A percentile compares a stretch with the other conserved stretches of the same genome.
Conservation (phyloP, 306 rosid genomes). For the Psophocarpus tetragonolobus region DNA sequence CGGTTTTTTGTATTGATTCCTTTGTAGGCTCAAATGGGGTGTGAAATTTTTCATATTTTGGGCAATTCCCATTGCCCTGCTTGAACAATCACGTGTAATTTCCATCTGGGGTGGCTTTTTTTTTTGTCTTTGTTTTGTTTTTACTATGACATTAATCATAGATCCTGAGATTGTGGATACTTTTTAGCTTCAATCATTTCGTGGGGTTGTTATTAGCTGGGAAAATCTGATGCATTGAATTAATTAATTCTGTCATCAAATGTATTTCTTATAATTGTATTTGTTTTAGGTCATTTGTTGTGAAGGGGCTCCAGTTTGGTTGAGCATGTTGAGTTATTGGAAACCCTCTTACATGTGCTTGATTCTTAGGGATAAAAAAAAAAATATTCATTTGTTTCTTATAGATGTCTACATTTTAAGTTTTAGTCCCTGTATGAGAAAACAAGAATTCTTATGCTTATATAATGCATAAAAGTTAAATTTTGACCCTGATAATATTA, state of each 20-base stretch:
- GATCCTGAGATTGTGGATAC: conserved; percentile 18
- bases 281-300: neutral
- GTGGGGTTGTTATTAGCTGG: neutral
- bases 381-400: neutral
- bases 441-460: neutral
- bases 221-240: conserved; percentile 22
- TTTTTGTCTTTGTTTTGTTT: neutral
- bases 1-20: conserved; percentile 6
- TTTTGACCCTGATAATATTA: neutral
- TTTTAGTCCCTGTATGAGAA: neutral
- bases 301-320: too few relatives aligned
- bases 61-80: conserved; percentile 9
- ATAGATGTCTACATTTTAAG: neutral
- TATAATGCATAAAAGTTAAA: neutral
- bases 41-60: neutral
- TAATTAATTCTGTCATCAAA: neutral
- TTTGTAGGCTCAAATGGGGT: conserved; percentile 6
- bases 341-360: too few relatives aligned
- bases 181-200: neutral
- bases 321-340: too few relatives aligned
- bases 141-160: neutral
- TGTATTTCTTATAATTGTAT: neutral
- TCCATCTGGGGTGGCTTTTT: conserved; percentile 29
- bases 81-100: conserved; percentile 26
- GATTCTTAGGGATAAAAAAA: too few relatives aligned